phyloP scores from a whole-genome alignment of 169 alveolate genomes.

The Plasmodium reichenowi region DNA sequence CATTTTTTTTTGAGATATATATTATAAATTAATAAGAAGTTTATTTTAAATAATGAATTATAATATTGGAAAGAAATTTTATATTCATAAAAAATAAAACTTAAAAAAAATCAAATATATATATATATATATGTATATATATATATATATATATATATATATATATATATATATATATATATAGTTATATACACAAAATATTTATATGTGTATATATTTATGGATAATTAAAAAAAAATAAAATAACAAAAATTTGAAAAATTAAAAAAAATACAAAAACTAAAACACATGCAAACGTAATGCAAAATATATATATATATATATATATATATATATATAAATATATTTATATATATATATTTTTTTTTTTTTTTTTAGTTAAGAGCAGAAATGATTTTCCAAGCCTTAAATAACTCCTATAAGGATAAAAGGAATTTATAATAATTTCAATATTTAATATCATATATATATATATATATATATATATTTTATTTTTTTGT shows the following conservation, averaged over 20 bases:
- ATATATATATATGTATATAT: constrained; percentile 13
- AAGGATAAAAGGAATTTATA: constrained; percentile 40
- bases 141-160: constrained; percentile 4
- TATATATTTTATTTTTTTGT: too few relatives aligned
- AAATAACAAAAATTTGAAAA: too few relatives aligned
- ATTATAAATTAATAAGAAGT: too few relatives aligned
- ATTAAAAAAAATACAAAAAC: not conserved
- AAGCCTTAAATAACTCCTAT: constrained; percentile 73
- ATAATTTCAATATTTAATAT: not conserved
- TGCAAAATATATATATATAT: constrained; percentile 1
- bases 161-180: constrained; percentile 4
- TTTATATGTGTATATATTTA: not conserved
- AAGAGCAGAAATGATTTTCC: constrained; percentile 76
- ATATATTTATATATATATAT: not conserved
- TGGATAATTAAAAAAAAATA: too few relatives aligned
- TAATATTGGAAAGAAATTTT: not conserved
- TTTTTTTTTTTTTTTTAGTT: constrained; percentile 27
- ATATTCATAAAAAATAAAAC: not conserved
- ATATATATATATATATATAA: not conserved
- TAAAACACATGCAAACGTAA: not conserved
- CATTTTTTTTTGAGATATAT: too few relatives aligned
- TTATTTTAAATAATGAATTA: not conserved
- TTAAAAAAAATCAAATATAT: not conserved
- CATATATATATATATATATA: too few relatives aligned
- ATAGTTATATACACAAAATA: not conserved